Evolutionary conservation across 2,329 filamentous ascomycete genomes (phyloP), one percentile per base, ranked within the genome.

Genomic region (Cordyceps tenuipes): DNA sequence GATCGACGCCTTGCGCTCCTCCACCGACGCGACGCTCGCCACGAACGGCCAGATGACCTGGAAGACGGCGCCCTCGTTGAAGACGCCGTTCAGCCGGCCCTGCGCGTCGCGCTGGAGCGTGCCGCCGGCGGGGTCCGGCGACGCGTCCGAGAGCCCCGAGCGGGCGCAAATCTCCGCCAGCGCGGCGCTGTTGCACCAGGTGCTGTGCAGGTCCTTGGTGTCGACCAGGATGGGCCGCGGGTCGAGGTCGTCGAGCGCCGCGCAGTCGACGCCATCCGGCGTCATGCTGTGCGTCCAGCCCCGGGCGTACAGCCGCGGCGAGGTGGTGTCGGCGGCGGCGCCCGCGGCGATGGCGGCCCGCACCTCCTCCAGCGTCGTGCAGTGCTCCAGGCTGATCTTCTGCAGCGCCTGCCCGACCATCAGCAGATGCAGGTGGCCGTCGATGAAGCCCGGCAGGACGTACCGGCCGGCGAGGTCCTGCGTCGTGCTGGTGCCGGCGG

Each of bases 261-360:
- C 65, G 1, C 78, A 76, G 29, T 77, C 72, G 0, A 81, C 80
- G 13, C 76, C 72, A 6, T 70, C 72, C 0, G 73, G 73, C 0
- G 76, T 78, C 73, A 77, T 76, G 2, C 74, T 76, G 63, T 82
- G 79, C 76, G 79, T 81, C 82, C 82, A 84, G 6, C 80, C 79
- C 60, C 76, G 76, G 56, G 79, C 82, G 58, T 82, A 70, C 53
- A 84, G 79, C 2, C 81, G 74, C 5, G 75, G 70, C 3, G 77
- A 74, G 2, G 75, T 65, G 0, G 80, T 79, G 54, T 84, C 73
- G 3, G 73, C 72, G 10, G 68, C 69, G 3, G 80, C 80, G 60
- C 78, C 79, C 1, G 66, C 64, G 13, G 69, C 75, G 56, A 84
- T 77, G 9, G 75, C 71, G 2, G 66, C 63, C 12, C 78, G 72